Base-by-base conservation (phyloP, 805 yeast genomes). In the Saturnispora sekii region DNA sequence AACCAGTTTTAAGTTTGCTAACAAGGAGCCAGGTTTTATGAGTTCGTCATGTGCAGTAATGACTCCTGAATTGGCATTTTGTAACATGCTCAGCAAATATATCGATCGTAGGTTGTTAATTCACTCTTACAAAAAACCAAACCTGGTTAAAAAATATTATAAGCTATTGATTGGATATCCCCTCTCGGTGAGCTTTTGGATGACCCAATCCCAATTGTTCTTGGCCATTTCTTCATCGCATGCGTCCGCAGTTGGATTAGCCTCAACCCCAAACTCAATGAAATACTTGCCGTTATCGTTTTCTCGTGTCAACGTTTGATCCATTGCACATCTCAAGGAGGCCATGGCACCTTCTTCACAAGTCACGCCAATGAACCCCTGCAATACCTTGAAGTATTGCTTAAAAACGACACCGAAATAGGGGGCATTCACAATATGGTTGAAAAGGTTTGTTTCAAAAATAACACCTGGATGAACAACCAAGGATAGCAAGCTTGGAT, bases 391-490 rank as follows among this genome's bases (percentile, higher is more conserved):
- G 59, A 84, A 83, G 9, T 76, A 60, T 34, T 81, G 62, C 86
- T 88, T 79, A 52, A 83, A 83, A 32, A 81, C 53, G 1, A 77
- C 69, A 0, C 96, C 95, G 12, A 86, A 69, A 4, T 84, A 65
- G 0, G 95, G 94, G 11, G 82, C 64, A 45, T 86, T 65, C 2
- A 90, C 84, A 79, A 88, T 82, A 58, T 82, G 84, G 38, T 81
- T 69, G 58, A 82, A 83, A 40, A 82, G 60, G 52, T 81, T 81
- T 2, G 95, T 80, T 54, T 79, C 78, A 84, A 86, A 80, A 14
- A 84, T 85, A 51, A 84, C 72, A 0, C 96, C 96, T 0, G 95
- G 95, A 55, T 85, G 89, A 3, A 84, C 84, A 1, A 86, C 72
- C 32, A 76, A 61, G 46, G 80, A 77, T 33, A 79, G 59, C 8